phyloP scores from a whole-genome alignment of 2,329 filamentous ascomycete genomes.

The Leptographium wingfieldii region DNA sequence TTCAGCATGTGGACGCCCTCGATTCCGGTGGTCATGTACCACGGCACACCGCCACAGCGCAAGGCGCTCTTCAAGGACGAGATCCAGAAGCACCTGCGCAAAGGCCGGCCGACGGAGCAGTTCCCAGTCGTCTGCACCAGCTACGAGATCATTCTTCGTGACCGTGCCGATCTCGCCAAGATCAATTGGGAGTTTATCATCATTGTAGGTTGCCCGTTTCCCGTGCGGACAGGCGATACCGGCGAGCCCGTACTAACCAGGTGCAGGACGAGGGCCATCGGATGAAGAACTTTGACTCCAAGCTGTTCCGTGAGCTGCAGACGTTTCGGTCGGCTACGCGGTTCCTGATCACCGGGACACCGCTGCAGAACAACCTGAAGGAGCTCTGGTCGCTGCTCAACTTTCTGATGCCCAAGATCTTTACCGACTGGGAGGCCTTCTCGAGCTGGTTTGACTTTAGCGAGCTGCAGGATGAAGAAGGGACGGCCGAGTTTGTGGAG shows the following conservation, averaged over 20 bases:
- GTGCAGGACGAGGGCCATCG: conserved; percentile 81
- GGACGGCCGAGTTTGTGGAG: conserved; percentile 64
- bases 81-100: conserved; percentile 57
- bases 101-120: conserved; percentile 41
- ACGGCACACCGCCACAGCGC: conserved; percentile 71
- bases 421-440: conserved; percentile 85
- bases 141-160: conserved; percentile 91
- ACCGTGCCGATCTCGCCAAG: conserved; percentile 65
- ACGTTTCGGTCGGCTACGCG: conserved; percentile 84
- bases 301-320: conserved; percentile 76
- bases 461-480: conserved; percentile 71
- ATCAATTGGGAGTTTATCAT: conserved; percentile 98
- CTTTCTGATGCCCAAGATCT: conserved; percentile 84
- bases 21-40: conserved; percentile 83
- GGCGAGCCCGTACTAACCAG: neutral
- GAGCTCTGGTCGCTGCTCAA: conserved; percentile 93
- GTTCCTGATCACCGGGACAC: conserved; percentile 86
- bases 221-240: neutral
- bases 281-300: conserved; percentile 93
- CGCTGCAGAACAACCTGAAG: conserved; percentile 86
- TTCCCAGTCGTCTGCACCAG: conserved; percentile 92
- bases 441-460: conserved; percentile 97
- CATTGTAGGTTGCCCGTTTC: conserved; percentile 45
- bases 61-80: conserved; percentile 59
- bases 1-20: conserved; percentile 81